phyloP scores from a whole-genome alignment of 108 stramenopile genomes.

The Fragilaria crotonensis region DNA sequence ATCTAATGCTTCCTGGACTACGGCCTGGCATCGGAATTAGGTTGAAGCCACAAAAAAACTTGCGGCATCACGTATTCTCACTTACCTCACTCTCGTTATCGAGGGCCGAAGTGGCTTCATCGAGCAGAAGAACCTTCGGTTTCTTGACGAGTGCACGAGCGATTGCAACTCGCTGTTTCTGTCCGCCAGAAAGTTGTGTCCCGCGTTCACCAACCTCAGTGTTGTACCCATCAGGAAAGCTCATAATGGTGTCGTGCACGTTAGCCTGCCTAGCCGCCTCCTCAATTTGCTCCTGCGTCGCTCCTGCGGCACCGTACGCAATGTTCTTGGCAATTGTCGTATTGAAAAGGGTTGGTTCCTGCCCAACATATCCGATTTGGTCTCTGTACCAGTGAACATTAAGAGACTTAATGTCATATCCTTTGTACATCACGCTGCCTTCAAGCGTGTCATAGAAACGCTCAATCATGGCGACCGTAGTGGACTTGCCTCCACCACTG shows the following conservation, averaged over 20 bases:
- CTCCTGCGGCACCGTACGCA: constrained; percentile 52
- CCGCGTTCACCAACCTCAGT: constrained; percentile 50
- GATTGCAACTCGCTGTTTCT: constrained; percentile 79
- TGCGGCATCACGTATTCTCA: no score
- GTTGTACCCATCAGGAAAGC: constrained; percentile 43
- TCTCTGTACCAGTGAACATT: constrained; percentile 75
- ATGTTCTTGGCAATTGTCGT: constrained; percentile 90
- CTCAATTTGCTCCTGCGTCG: constrained; percentile 54
- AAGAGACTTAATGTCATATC: constrained; percentile 60
- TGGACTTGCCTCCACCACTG: constrained; percentile 84
- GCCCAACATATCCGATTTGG: constrained; percentile 85
- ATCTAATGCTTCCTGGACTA: constrained; percentile 85
- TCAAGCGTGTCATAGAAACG: constrained; percentile 87
- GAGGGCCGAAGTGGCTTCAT: constrained; percentile 78
- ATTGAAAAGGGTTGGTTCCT: constrained; percentile 90
- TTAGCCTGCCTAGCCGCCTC: constrained; percentile 83
- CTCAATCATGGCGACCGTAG: constrained; percentile 78
- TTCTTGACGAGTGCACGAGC: constrained; percentile 82
- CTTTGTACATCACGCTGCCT: constrained; percentile 77
- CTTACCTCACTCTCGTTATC: constrained; percentile 52
- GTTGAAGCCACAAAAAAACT: no score
- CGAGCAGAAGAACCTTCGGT: constrained; percentile 79
- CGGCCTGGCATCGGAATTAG: constrained; percentile 19
- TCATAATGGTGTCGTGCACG: constrained; percentile 81
- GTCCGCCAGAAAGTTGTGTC: constrained; percentile 55